A percentile compares a stretch with the other conserved stretches of the same genome.
These are phyloP conservation scores for Dissophora globulifera DNA, from an alignment of 192 early-diverging fungal genomes.

Conservation along the genomic window DNA sequence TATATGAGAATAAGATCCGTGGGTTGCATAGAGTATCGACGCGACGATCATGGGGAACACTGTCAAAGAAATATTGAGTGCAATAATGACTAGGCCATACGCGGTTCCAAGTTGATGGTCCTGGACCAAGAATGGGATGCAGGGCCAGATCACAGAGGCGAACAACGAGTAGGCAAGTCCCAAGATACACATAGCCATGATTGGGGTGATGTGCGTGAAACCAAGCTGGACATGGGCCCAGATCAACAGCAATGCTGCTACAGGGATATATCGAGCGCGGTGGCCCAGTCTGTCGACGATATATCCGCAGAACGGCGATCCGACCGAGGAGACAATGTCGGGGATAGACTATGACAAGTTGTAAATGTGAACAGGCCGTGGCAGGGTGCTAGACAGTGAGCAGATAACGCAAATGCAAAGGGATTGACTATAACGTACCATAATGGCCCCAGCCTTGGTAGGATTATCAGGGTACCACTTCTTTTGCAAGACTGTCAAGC, in stretches of 20 bases:
- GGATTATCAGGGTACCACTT: constrained; percentile 68
- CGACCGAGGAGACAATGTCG: constrained; percentile 67
- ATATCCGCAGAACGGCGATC: constrained; percentile 66
- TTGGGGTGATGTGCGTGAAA: constrained; percentile 58
- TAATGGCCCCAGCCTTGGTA: constrained; percentile 65
- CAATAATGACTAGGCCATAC: constrained; percentile 69
- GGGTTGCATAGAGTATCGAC: constrained; percentile 48
- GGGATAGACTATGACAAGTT: constrained; percentile 67
- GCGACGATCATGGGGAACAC: constrained; percentile 71
- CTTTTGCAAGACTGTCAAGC: constrained; percentile 70
- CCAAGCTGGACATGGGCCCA: constrained; percentile 59
- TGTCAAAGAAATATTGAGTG: constrained; percentile 68
- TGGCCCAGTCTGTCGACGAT: constrained; percentile 65
- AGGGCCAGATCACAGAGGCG: constrained; percentile 72
- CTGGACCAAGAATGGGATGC: constrained; percentile 70
- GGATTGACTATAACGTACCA: constrained; percentile 20
- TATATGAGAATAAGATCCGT: constrained; percentile 34
- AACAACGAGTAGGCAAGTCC: constrained; percentile 68
- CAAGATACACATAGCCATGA: constrained; percentile 59
- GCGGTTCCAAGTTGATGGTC: constrained; percentile 74
- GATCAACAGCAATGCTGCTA: constrained; percentile 60
- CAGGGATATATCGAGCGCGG: constrained; percentile 55
- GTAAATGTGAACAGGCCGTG: not conserved
- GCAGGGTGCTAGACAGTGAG: no score
- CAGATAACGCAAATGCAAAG: no score